Percentiles rank a stretch among this genome's conserved stretches.
phyloP scores from a whole-genome alignment of 768 basidiomycete genomes.

The Russula foetens region DNA sequence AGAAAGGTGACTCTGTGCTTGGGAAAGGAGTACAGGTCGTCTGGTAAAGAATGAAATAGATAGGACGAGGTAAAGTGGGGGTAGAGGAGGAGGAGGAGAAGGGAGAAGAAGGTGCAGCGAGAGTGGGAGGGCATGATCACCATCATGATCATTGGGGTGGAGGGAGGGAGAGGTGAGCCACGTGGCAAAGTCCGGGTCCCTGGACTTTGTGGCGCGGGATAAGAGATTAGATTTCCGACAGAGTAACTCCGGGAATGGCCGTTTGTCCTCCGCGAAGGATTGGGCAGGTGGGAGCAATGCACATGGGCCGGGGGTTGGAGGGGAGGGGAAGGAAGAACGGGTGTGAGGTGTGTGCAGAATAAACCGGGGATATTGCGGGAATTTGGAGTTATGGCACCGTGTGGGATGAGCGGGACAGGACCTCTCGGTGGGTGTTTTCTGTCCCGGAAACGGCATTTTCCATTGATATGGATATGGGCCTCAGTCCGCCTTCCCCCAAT shows the following conservation, averaged over 20 bases:
- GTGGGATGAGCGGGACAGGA: constrained; percentile 12
- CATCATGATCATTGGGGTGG: not conserved
- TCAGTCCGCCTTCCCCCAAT: constrained; percentile 10
- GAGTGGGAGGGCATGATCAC: too few relatives aligned
- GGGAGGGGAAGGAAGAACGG: too few relatives aligned
- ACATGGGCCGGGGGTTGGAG: constrained; percentile 10
- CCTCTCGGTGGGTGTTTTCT: constrained; percentile 15
- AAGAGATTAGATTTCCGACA: constrained; percentile 16
- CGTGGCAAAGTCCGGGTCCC: constrained; percentile 17
- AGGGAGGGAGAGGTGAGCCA: constrained; percentile 1
- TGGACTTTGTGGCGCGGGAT: constrained; percentile 21
- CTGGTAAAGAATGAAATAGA: constrained; percentile 62
- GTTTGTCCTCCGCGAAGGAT: constrained; percentile 19
- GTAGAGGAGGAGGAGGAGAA: not conserved
- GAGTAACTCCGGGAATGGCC: constrained; percentile 13
- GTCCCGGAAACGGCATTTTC: constrained; percentile 21
- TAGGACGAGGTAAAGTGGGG: constrained; percentile 15
- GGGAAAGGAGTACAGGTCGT: constrained; percentile 75
- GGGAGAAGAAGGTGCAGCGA: constrained; percentile 24
- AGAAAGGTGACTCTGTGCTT: constrained; percentile 76
- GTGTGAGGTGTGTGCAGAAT: not conserved
- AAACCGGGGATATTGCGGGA: constrained; percentile 18
- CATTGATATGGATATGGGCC: constrained; percentile 21
- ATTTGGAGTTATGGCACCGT: constrained; percentile 10
- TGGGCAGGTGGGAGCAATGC: constrained; percentile 4